Conservation (phyloP, 805 yeast species). For the Blastobotrys parvus region DNA sequence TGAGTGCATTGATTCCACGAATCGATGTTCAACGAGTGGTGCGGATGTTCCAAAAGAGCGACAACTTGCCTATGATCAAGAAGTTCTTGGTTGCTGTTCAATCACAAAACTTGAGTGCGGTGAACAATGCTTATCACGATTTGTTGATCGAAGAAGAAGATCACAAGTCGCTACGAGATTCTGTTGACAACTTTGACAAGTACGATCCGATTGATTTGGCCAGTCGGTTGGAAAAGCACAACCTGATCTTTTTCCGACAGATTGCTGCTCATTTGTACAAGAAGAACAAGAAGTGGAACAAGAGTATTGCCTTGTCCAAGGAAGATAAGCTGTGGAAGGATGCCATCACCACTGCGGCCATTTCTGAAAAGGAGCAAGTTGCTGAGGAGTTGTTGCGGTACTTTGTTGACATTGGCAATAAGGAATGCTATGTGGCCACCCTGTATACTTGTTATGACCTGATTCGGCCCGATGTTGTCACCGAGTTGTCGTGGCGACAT, state of each 20-base stretch:
- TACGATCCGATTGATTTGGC: slow-evolving; percentile 91
- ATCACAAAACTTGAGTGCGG: slow-evolving; percentile 82
- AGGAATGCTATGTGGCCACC: slow-evolving; percentile 87
- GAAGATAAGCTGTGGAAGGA: slow-evolving; percentile 92
- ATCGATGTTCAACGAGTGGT: slow-evolving; percentile 92
- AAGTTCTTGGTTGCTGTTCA: slow-evolving; percentile 89
- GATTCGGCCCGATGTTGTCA: slow-evolving; percentile 71
- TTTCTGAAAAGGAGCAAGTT: slow-evolving; percentile 68
- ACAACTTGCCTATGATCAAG: slow-evolving; percentile 91
- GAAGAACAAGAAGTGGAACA: slow-evolving; percentile 87
- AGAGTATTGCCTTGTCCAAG: slow-evolving; percentile 81
- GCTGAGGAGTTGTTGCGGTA: slow-evolving; percentile 83
- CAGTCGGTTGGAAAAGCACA: slow-evolving; percentile 84
- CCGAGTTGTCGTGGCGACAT: slow-evolving; percentile 88
- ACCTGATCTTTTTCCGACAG: slow-evolving; percentile 86
- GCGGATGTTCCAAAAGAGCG: slow-evolving; percentile 87
- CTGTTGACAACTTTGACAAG: slow-evolving; percentile 83
- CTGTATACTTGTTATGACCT: slow-evolving; percentile 78
- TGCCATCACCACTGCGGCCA: slow-evolving; percentile 84
- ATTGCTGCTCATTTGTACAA: slow-evolving; percentile 91
- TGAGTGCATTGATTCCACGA: slow-evolving; percentile 77
- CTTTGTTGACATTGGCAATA: slow-evolving; percentile 94
- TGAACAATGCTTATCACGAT: slow-evolving; percentile 93
- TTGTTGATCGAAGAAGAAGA: slow-evolving; percentile 94
- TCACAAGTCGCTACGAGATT: slow-evolving; percentile 76